Evolutionary conservation across 257 asterid genomes (phyloP), one percentile per base, ranked within the genome.

Genomic region (Rubia yunnanensis): DNA sequence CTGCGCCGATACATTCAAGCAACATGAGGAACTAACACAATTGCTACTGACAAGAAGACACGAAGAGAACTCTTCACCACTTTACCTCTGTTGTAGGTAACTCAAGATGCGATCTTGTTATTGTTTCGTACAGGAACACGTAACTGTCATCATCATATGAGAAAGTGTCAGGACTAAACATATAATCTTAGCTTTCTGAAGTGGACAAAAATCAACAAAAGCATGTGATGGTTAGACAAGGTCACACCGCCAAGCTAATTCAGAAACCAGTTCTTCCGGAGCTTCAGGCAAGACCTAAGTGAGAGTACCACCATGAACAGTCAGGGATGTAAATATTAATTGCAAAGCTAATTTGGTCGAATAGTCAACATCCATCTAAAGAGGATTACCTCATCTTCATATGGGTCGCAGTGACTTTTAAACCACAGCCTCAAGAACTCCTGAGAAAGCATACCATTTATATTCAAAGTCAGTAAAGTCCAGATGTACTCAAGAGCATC

Each of bases 351-450:
- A 35, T 39, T 14, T 7, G 10, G 18, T 61, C n/a, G 14, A 41
- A 71, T 20, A 9, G 4, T 50, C 1, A 60, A 55, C 4, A 41
- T 8, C 10, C 18, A 15, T 53, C 28, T 1, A n/a, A 20, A 39
- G 34, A 32, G 60, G 53, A 2, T 58, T 80, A 88, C 97, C 95
- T 90, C 82, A 70, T 94, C 97, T 77, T 88, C 88, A 24, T 88
- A 90, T 26, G 97, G 99, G 66, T 90, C 82, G 85, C 95, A 90
- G 60, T 85, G 88, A 74, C 81, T 83, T 79, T 85, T 90, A 79
- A 94, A 94, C 99, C 97, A 90, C 74, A 88, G 67, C 84, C 97
- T 90, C 90, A 94, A 78, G 75, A 94, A 94, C 66, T 94, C 99
- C 99, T 92, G 65, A 74, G 74, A 70, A 76, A 70, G 31, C 69